phyloP scores from a whole-genome alignment of 805 yeast species.

The Myxozyma mucilagina region DNA sequence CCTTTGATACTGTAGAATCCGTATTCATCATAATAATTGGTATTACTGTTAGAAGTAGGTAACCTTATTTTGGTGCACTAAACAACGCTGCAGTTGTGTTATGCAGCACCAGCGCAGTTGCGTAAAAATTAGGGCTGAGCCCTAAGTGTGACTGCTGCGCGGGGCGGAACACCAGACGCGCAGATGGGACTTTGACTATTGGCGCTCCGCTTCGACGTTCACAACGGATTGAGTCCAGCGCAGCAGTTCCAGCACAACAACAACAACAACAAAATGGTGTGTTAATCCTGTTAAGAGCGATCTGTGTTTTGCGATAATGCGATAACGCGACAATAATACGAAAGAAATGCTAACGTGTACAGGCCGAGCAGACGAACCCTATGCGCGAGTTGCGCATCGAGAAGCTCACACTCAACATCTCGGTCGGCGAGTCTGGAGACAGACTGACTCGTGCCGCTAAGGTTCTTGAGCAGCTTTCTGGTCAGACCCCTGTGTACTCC shows the following conservation, averaged over 20 bases:
- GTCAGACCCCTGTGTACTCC: constrained; percentile 99
- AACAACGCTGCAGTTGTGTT: not conserved
- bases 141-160: constrained; percentile 5
- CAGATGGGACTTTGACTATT: not conserved
- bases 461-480: constrained; percentile 99
- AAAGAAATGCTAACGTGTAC: not conserved
- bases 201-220: not conserved
- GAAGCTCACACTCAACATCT: constrained; percentile 98
- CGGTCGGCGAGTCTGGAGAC: constrained; percentile 99
- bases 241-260: constrained; percentile 1
- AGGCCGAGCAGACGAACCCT: constrained; percentile 57
- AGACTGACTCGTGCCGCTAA: constrained; percentile 99
- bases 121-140: not conserved
- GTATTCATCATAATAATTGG: not conserved
- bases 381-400: constrained; percentile 99
- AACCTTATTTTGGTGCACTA: not conserved
- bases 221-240: not conserved
- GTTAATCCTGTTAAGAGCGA: no score
- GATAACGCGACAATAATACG: not conserved
- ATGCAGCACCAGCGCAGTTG: not conserved
- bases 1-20: not conserved
- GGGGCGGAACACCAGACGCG: not conserved
- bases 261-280: constrained; percentile 3
- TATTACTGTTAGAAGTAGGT: not conserved
- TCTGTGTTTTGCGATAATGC: no score